Evolutionary conservation across 192 early-diverging fungal species (phyloP).

Genomic region (Glomus cerebriforme): DNA sequence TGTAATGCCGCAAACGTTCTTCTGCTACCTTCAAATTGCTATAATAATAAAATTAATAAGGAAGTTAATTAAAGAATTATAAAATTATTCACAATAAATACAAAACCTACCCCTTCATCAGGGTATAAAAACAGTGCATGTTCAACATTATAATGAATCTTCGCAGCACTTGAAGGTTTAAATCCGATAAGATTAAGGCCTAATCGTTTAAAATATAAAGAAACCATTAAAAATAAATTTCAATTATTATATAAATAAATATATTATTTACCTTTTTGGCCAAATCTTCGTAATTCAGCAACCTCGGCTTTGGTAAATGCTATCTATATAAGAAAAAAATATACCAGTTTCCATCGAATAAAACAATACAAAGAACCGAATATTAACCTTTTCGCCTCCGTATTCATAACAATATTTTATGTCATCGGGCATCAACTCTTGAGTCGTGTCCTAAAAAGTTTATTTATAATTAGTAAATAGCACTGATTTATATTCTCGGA

Average conservation of each 20-base stretch:
- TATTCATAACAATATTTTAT: slow-evolving; percentile 70
- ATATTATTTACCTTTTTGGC: slow-evolving; percentile 57
- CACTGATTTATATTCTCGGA: neutral
- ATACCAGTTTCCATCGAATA: neutral
- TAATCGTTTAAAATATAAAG: slow-evolving; percentile 11
- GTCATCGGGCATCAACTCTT: slow-evolving; percentile 54
- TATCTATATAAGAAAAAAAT: slow-evolving; percentile 38
- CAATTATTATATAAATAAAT: neutral
- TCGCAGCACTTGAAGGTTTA: slow-evolving; percentile 51
- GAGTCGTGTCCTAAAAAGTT: slow-evolving; percentile 47
- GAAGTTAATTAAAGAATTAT: neutral
- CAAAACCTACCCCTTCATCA: slow-evolving; percentile 62
- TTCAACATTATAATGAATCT: slow-evolving; percentile 61
- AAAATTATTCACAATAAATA: neutral
- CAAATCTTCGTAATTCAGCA: slow-evolving; percentile 58
- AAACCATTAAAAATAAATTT: slow-evolving; percentile 26
- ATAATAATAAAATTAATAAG: neutral
- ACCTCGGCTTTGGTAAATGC: slow-evolving; percentile 77
- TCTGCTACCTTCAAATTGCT: slow-evolving; percentile 69
- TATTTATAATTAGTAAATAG: slow-evolving; percentile 9
- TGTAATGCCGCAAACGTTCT: slow-evolving; percentile 71
- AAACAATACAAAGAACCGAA: neutral
- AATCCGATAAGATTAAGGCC: slow-evolving; percentile 75
- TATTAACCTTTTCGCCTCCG: slow-evolving; percentile 60
- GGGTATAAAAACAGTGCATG: slow-evolving; percentile 75